phyloP scores from a whole-genome alignment of 371 early-diverging fungal species.

The Fennellomyces sp. region DNA sequence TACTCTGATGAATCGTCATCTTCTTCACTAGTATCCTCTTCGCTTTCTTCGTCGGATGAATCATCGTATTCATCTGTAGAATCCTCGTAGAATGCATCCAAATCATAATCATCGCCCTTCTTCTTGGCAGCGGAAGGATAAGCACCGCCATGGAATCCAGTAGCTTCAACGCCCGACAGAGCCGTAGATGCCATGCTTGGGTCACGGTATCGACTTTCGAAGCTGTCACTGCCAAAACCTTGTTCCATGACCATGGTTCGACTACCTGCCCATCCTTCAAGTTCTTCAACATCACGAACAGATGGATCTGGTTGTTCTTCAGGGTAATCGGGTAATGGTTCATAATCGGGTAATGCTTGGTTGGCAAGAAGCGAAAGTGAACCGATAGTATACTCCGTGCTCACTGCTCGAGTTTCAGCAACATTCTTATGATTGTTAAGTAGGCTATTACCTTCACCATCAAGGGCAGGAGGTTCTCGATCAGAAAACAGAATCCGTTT shows the following conservation, averaged over 20 bases:
- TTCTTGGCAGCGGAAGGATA: conserved; percentile 35
- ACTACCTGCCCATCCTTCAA: conserved; percentile 51
- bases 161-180: conserved; percentile 47
- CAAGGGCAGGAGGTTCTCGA: conserved; percentile 51
- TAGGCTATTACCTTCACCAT: conserved; percentile 13
- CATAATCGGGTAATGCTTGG: conserved; percentile 75
- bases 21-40: conserved; percentile 26
- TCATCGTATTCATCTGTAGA: conserved; percentile 39
- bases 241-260: conserved; percentile 45
- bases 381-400: conserved; percentile 72
- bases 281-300: conserved; percentile 60
- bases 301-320: conserved; percentile 67
- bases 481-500: conserved; percentile 55
- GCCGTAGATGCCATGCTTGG: conserved; percentile 34
- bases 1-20: conserved; percentile 32
- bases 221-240: conserved; percentile 61
- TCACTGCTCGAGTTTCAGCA: conserved; percentile 28
- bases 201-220: conserved; percentile 39
- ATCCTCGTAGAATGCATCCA: conserved; percentile 65
- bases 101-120: conserved; percentile 55
- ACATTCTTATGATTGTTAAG: background rate
- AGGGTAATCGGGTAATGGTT: conserved; percentile 86
- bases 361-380: conserved; percentile 82
- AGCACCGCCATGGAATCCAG: conserved; percentile 32
- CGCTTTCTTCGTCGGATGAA: conserved; percentile 30